Evolutionary conservation across 2,329 filamentous ascomycete genomes (phyloP).

Genomic region (Neoarthrinium moseri): DNA sequence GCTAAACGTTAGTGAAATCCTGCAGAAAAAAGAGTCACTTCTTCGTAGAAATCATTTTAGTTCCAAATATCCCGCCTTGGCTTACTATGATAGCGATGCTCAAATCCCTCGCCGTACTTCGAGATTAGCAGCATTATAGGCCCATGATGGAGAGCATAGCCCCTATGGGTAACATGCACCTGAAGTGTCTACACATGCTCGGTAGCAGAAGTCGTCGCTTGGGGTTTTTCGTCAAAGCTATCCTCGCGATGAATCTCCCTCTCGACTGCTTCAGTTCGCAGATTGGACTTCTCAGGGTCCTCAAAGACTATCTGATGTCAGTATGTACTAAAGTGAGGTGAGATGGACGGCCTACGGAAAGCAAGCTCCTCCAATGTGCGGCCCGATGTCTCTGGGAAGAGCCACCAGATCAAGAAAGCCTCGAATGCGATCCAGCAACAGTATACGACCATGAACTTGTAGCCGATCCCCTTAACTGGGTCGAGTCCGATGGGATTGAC

Average conservation of each 20-base stretch:
- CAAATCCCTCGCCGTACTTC: no score
- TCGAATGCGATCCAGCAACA: slow-evolving; percentile 27
- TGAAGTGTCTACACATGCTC: no score
- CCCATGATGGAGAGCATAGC: no score
- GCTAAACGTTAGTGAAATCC: no score
- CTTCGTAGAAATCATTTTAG: no score
- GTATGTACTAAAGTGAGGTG: neutral
- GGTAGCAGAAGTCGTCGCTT: neutral
- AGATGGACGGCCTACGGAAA: slow-evolving; percentile 22
- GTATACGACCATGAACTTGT: slow-evolving; percentile 26
- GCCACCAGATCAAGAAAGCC: slow-evolving; percentile 62
- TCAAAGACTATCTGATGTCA: slow-evolving; percentile 23
- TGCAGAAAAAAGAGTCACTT: no score
- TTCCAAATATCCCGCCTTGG: no score
- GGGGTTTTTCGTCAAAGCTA: neutral
- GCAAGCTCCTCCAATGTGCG: slow-evolving; percentile 66
- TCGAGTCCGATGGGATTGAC: slow-evolving; percentile 31
- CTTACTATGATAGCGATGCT: no score
- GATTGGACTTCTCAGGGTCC: slow-evolving; percentile 20
- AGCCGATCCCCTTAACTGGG: slow-evolving; percentile 24
- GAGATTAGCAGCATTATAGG: no score
- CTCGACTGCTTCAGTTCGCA: slow-evolving; percentile 23
- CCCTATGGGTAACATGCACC: no score
- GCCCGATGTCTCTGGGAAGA: slow-evolving; percentile 77
- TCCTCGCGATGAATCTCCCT: slow-evolving; percentile 25